phyloP scores from a whole-genome alignment of 306 rosid genomes.

The Sicyos edulis region DNA sequence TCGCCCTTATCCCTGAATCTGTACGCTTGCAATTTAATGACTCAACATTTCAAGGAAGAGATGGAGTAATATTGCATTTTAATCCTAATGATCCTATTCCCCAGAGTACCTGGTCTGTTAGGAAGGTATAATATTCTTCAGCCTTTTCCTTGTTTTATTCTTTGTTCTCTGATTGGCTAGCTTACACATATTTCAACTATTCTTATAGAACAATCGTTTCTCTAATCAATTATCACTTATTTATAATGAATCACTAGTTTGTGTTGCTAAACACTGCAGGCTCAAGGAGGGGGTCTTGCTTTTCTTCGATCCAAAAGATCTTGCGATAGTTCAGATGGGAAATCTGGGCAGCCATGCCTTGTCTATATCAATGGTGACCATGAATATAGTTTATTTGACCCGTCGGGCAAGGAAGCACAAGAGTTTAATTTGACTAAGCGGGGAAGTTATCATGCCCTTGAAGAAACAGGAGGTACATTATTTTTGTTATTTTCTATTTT shows the following conservation, averaged over 20 bases:
- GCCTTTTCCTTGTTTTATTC: neutral
- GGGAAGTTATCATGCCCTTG: slow-evolving; percentile 32
- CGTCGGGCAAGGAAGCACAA: slow-evolving; percentile 39
- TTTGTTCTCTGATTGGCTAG: no score
- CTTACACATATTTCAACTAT: no score
- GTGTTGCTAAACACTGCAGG: slow-evolving; percentile 33
- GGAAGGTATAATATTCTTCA: slow-evolving; percentile 48
- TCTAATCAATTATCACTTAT: neutral
- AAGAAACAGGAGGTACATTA: slow-evolving; percentile 64
- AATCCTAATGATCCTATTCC: slow-evolving; percentile 64
- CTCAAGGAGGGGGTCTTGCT: slow-evolving; percentile 76
- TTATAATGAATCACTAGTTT: neutral
- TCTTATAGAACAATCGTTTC: no score
- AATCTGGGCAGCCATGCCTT: slow-evolving; percentile 35
- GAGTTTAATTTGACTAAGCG: slow-evolving; percentile 35
- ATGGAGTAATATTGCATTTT: slow-evolving; percentile 69
- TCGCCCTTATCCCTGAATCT: slow-evolving; percentile 61
- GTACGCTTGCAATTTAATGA: slow-evolving; percentile 28
- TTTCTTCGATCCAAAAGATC: slow-evolving; percentile 44
- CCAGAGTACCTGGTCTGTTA: slow-evolving; percentile 65
- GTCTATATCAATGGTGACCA: slow-evolving; percentile 71
- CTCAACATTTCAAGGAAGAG: slow-evolving; percentile 34
- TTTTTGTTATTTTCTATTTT: neutral
- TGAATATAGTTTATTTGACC: slow-evolving; percentile 66
- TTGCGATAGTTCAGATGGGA: slow-evolving; percentile 28